phyloP scores from a whole-genome alignment of 2,329 filamentous ascomycete species.

The Ustulina deusta region DNA sequence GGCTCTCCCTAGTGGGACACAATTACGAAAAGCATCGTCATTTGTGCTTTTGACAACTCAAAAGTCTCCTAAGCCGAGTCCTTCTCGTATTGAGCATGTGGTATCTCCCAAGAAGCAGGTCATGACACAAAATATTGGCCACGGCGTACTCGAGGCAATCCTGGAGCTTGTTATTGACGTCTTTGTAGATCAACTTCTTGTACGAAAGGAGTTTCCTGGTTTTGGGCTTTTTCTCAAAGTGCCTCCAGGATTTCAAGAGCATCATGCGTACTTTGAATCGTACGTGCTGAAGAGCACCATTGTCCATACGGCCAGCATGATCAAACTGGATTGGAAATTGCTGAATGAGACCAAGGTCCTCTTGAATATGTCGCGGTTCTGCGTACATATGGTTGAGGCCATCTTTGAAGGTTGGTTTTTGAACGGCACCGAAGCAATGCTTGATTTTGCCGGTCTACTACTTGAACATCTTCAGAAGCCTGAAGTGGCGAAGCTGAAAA shows the following conservation, averaged over 20 bases:
- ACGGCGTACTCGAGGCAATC: slow-evolving; percentile 79
- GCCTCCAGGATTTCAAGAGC: slow-evolving; percentile 91
- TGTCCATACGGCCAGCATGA: slow-evolving; percentile 73
- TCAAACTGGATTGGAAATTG: slow-evolving; percentile 77
- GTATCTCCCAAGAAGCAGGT: slow-evolving; percentile 70
- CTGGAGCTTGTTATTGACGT: slow-evolving; percentile 82
- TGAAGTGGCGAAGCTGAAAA: slow-evolving; percentile 83
- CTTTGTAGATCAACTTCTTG: slow-evolving; percentile 86
- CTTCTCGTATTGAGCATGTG: slow-evolving; percentile 72
- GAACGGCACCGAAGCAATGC: slow-evolving; percentile 82
- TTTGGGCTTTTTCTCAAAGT: slow-evolving; percentile 88
- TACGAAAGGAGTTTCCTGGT: slow-evolving; percentile 89
- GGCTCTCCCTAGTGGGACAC: slow-evolving; percentile 63
- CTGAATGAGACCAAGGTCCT: slow-evolving; percentile 85
- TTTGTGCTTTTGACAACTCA: slow-evolving; percentile 88
- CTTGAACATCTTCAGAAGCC: slow-evolving; percentile 90
- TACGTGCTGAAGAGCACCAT: slow-evolving; percentile 84
- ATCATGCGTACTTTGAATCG: slow-evolving; percentile 95
- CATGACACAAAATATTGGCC: slow-evolving; percentile 66
- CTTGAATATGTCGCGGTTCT: slow-evolving; percentile 86
- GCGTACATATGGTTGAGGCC: slow-evolving; percentile 84
- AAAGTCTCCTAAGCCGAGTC: slow-evolving; percentile 68
- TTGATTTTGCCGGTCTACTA: slow-evolving; percentile 87
- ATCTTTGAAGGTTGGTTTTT: slow-evolving; percentile 98
- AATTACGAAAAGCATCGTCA: slow-evolving; percentile 84